These are phyloP conservation scores for Phytophthora multivora DNA, from an alignment of 352 stramenopile species.

Conservation along the genomic window DNA sequence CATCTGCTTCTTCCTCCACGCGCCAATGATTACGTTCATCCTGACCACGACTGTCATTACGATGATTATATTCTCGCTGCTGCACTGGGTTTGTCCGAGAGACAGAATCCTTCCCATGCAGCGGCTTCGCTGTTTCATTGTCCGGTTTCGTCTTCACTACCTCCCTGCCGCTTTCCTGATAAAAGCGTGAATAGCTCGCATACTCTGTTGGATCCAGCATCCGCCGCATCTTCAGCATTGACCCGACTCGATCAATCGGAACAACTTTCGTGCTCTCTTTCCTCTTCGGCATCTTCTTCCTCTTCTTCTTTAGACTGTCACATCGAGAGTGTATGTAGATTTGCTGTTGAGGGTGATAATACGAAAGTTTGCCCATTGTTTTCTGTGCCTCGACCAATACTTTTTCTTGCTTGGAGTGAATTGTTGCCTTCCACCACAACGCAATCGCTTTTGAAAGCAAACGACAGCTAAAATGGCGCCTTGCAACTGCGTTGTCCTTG, in stretches of 20 bases:
- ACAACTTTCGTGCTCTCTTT: conserved; percentile 4
- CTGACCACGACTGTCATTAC: neutral
- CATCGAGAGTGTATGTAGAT: conserved; percentile 11
- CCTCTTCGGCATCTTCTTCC: conserved; percentile 3
- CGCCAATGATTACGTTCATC: neutral
- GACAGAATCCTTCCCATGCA: neutral
- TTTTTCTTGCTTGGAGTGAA: conserved; percentile 59
- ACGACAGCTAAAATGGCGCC: conserved; percentile 12
- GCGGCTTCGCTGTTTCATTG: neutral
- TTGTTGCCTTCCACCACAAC: conserved; percentile 49
- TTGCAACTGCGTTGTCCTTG: conserved; percentile 6
- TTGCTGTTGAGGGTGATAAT: conserved; percentile 43
- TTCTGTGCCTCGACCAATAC: conserved; percentile 47
- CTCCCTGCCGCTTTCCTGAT: conserved; percentile 5
- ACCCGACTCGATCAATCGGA: conserved; percentile 5
- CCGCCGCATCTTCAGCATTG: conserved; percentile 31
- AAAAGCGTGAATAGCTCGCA: conserved; percentile 27
- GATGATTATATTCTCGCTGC: neutral
- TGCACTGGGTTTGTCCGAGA: neutral
- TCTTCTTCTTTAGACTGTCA: conserved; percentile 1
- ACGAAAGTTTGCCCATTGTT: conserved; percentile 39
- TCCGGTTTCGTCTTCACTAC: neutral
- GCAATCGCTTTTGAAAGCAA: conserved; percentile 27
- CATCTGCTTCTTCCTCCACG: neutral
- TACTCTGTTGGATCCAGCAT: conserved; percentile 44